phyloP scores from a whole-genome alignment of 306 rosid species.

The Benincasa hispida region DNA sequence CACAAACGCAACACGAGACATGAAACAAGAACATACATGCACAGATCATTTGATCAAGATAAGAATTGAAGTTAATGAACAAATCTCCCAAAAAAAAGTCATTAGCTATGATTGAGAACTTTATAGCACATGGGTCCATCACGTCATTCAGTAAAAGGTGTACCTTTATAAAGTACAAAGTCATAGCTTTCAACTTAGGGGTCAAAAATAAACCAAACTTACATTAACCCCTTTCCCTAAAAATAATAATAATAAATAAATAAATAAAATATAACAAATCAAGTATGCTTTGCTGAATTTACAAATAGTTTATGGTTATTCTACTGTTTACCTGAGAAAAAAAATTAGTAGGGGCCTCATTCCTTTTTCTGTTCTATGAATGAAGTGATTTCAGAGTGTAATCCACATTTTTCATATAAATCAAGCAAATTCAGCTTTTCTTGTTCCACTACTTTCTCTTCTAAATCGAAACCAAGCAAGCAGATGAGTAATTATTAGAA shows the following conservation, averaged over 20 bases:
- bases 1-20: neutral
- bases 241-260: neutral
- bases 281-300: neutral
- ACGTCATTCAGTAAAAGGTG: neutral
- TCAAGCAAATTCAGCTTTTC: neutral
- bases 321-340: neutral
- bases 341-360: neutral
- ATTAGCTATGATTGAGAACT: constrained; percentile 4
- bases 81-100: neutral
- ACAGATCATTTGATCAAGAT: neutral
- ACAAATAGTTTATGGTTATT: neutral
- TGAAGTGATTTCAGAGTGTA: neutral
- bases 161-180: constrained; percentile 1
- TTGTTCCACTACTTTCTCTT: neutral
- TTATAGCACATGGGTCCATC: constrained; percentile 1
- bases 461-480: neutral
- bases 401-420: neutral
- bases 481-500: neutral
- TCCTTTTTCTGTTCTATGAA: neutral
- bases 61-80: neutral
- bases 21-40: neutral
- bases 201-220: neutral
- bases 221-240: neutral
- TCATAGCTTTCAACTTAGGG: neutral
- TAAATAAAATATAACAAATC: neutral